Evolutionary conservation across 2,329 filamentous ascomycete genomes (phyloP).

Genomic region (Plenodomus biglobosus): DNA sequence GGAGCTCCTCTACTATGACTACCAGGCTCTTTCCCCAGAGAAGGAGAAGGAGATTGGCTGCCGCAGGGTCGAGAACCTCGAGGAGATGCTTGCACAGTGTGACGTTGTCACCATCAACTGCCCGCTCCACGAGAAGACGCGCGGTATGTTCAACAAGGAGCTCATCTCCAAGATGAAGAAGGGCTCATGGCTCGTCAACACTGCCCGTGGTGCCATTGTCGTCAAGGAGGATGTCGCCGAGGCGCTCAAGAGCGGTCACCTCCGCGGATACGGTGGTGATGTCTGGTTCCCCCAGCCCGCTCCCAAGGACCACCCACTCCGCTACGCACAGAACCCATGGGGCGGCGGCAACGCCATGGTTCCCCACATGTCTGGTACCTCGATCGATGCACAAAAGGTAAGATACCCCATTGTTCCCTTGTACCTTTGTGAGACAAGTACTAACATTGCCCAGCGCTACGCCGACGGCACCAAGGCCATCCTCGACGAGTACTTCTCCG

Average conservation of each 20-base stretch:
- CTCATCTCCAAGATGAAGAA: slow-evolving; percentile 99
- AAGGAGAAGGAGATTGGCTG: slow-evolving; percentile 94
- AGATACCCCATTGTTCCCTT: slow-evolving; percentile 1
- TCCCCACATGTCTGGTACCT: slow-evolving; percentile 97
- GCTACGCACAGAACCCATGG: slow-evolving; percentile 90
- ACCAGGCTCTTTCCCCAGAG: slow-evolving; percentile 87
- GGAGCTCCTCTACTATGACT: slow-evolving; percentile 99
- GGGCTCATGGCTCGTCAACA: slow-evolving; percentile 97
- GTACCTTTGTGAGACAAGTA: neutral
- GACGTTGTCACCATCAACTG: slow-evolving; percentile 99
- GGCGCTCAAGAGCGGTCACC: slow-evolving; percentile 87
- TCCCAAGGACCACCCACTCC: slow-evolving; percentile 87
- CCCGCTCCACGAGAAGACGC: slow-evolving; percentile 97
- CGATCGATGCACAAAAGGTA: slow-evolving; percentile 88
- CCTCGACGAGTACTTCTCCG: slow-evolving; percentile 85
- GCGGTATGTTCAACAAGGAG: slow-evolving; percentile 97
- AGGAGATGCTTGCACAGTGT: slow-evolving; percentile 92
- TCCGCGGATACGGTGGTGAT: slow-evolving; percentile 83
- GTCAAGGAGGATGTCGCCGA: slow-evolving; percentile 99
- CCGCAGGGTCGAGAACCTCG: slow-evolving; percentile 81
- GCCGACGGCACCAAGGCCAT: slow-evolving; percentile 87
- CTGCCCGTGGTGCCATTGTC: slow-evolving; percentile 95
- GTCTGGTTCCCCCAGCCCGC: slow-evolving; percentile 99
- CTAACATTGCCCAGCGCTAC: slow-evolving; percentile 54
- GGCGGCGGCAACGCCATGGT: slow-evolving; percentile 99